Evolutionary conservation across 306 rosid species (phyloP).

Genomic region (Carpinus fangiana): DNA sequence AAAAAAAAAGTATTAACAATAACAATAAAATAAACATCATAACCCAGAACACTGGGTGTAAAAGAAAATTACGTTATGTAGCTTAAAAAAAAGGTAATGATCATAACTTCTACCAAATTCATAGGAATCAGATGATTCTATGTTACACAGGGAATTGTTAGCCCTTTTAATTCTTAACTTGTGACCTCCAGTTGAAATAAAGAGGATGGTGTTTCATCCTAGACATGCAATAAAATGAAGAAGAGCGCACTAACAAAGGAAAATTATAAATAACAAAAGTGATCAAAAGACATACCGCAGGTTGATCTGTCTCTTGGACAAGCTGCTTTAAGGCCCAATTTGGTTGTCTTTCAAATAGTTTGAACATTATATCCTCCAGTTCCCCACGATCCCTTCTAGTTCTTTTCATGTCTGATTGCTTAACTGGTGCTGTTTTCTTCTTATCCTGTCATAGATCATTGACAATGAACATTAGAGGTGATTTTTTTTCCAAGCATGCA

Average conservation of each 20-base stretch:
- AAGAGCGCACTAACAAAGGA: not conserved
- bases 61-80: not conserved
- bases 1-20: too few relatives aligned
- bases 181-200: not conserved
- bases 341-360: constrained; percentile 94
- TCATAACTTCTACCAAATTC: not conserved
- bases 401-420: constrained; percentile 88
- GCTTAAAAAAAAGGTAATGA: not conserved
- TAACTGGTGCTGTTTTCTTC: constrained; percentile 79
- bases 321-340: constrained; percentile 99
- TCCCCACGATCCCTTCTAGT: constrained; percentile 98
- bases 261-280: not conserved
- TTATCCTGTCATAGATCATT: constrained; percentile 61
- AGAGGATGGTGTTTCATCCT: not conserved
- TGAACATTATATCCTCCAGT: constrained; percentile 96
- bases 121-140: not conserved
- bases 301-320: constrained; percentile 97
- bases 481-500: constrained; percentile 11
- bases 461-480: not conserved
- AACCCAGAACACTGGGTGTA: not conserved
- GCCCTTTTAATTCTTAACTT: not conserved
- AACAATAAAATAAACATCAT: too few relatives aligned
- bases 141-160: not conserved
- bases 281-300: constrained; percentile 60
- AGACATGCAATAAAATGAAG: not conserved